A percentile compares a stretch with the other conserved stretches of the same genome.
Conservation (phyloP, 2,329 filamentous ascomycete species). For the Trichophyton equinum region DNA sequence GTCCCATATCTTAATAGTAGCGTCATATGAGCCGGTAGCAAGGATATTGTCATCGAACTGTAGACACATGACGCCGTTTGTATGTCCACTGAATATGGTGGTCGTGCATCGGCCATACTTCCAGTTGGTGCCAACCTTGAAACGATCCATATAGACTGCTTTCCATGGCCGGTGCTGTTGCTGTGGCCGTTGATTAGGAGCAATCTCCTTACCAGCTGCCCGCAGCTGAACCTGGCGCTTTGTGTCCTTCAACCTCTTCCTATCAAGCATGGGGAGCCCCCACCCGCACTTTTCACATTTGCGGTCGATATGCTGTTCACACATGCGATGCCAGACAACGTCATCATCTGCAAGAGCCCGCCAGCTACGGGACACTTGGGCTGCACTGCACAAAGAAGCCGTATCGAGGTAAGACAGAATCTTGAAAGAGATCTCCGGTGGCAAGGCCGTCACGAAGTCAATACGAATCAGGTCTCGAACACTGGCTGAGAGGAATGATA, state of each 20-base stretch:
- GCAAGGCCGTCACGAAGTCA: constrained; percentile 82
- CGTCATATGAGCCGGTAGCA: constrained; percentile 88
- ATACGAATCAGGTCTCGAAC: constrained; percentile 94
- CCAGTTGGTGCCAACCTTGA: constrained; percentile 95
- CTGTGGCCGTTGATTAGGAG: not conserved
- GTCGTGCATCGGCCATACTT: constrained; percentile 82
- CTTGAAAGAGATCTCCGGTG: constrained; percentile 82
- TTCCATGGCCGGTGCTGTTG: constrained; percentile 64
- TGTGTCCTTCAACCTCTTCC: constrained; percentile 74
- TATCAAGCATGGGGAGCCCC: constrained; percentile 80
- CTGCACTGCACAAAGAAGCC: constrained; percentile 85
- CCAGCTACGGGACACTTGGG: constrained; percentile 86
- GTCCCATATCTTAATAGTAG: constrained; percentile 93
- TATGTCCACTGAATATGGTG: constrained; percentile 73
- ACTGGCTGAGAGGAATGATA: constrained; percentile 81
- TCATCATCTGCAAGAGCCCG: constrained; percentile 86
- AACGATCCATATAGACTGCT: constrained; percentile 88
- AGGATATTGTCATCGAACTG: constrained; percentile 81
- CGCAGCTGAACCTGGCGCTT: constrained; percentile 70
- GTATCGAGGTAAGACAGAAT: constrained; percentile 90
- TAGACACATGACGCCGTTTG: constrained; percentile 70
- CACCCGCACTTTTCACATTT: constrained; percentile 94
- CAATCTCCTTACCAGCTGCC: constrained; percentile 8
- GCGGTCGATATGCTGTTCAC: constrained; percentile 86
- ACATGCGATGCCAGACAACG: constrained; percentile 97